Conservation (phyloP, 805 yeast species). For the Lipomyces yamanashiensis region DNA sequence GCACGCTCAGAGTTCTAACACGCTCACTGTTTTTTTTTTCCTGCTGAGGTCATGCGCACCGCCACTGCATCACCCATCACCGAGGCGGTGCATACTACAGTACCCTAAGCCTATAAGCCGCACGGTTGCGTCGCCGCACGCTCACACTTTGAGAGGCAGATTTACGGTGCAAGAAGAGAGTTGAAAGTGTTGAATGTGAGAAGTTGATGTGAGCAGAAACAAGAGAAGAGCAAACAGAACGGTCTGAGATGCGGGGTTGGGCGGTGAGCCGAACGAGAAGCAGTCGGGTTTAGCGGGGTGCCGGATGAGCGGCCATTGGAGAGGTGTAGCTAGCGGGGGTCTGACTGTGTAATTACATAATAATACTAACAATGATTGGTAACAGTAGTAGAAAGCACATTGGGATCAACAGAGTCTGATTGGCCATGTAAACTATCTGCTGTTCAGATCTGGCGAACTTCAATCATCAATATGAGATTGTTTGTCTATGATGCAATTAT, state of each 20-base stretch:
- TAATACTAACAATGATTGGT: too few relatives aligned
- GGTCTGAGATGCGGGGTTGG: not conserved
- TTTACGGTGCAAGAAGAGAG: too few relatives aligned
- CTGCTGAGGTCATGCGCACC: constrained; percentile 17
- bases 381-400: too few relatives aligned
- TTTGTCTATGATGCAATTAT: too few relatives aligned
- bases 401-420: constrained; percentile 9
- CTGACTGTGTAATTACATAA: not conserved
- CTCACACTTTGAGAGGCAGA: not conserved
- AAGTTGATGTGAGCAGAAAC: not conserved
- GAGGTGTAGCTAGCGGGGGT: not conserved
- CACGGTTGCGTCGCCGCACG: constrained; percentile 16
- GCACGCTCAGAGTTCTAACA: not conserved
- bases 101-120: constrained; percentile 3
- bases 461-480: too few relatives aligned
- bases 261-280: not conserved
- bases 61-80: constrained; percentile 21
- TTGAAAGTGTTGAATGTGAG: too few relatives aligned
- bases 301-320: not conserved
- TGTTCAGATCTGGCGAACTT: not conserved
- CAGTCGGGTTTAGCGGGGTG: not conserved
- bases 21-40: too few relatives aligned
- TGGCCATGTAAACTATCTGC: not conserved
- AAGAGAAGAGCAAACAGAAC: not conserved
- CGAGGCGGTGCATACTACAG: constrained; percentile 7